phyloP scores from a whole-genome alignment of 768 basidiomycete species.

The Xerocomellus dryophilus region DNA sequence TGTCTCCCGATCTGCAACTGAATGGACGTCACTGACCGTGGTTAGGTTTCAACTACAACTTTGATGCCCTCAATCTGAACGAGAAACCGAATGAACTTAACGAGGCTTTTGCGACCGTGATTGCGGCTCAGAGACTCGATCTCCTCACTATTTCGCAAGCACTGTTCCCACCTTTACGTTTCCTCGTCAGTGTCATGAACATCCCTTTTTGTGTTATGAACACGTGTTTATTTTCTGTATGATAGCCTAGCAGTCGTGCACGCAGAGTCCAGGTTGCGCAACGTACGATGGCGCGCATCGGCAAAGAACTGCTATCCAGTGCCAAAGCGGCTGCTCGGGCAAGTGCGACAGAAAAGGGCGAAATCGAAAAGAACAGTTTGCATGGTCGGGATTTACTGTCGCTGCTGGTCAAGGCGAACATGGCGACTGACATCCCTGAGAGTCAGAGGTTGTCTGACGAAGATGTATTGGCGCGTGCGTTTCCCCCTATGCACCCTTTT shows the following conservation, averaged over 20 bases:
- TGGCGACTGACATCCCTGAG: conserved; percentile 47
- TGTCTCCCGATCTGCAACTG: too few relatives aligned
- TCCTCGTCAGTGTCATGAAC: conserved; percentile 33
- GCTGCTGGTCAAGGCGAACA: conserved; percentile 34
- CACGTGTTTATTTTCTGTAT: not conserved
- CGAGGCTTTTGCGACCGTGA: conserved; percentile 30
- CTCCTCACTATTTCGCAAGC: conserved; percentile 34
- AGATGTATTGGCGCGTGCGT: not conserved
- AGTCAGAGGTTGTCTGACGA: conserved; percentile 22
- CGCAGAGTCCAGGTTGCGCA: conserved; percentile 30
- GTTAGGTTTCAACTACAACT: conserved; percentile 37
- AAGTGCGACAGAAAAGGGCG: conserved; percentile 23
- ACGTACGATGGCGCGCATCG: conserved; percentile 48
- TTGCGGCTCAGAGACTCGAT: not conserved
- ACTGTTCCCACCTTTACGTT: conserved; percentile 37
- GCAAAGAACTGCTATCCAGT: conserved; percentile 42
- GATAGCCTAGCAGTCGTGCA: conserved; percentile 23
- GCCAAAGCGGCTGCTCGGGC: conserved; percentile 43
- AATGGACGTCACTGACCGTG: not conserved
- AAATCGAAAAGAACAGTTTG: conserved; percentile 33
- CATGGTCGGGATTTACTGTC: conserved; percentile 54
- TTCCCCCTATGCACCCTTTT: not conserved
- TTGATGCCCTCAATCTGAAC: conserved; percentile 30
- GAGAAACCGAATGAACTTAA: conserved; percentile 32
- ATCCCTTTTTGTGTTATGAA: not conserved